These are phyloP conservation scores for Lophiotrema nucula DNA, from an alignment of 495 filamentous ascomycete genomes.

Conservation along the genomic window DNA sequence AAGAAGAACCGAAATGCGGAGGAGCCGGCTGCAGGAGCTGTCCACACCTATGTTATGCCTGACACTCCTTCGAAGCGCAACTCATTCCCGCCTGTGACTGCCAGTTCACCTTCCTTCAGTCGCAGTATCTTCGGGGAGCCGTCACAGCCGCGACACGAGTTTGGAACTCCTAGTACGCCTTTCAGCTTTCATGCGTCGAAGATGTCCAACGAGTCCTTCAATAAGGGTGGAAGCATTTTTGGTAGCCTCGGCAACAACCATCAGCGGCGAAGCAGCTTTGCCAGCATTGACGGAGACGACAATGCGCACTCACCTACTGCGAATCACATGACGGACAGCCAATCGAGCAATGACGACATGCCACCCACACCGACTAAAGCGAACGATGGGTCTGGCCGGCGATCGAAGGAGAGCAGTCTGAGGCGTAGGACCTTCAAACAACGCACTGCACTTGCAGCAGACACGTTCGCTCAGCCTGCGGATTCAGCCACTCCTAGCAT, in stretches of 20 bases:
- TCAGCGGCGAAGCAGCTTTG: slow-evolving; percentile 68
- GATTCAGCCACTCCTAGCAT: slow-evolving; percentile 16
- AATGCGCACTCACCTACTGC: slow-evolving; percentile 56
- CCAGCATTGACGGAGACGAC: slow-evolving; percentile 77
- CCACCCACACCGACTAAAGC: slow-evolving; percentile 94
- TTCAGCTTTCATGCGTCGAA: slow-evolving; percentile 53
- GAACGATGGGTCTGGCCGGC: slow-evolving; percentile 43
- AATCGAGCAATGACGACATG: slow-evolving; percentile 67
- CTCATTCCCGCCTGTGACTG: slow-evolving; percentile 56
- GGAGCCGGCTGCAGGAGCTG: slow-evolving; percentile 45
- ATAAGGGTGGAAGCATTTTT: slow-evolving; percentile 66
- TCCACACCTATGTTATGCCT: slow-evolving; percentile 63
- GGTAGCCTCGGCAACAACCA: slow-evolving; percentile 55
- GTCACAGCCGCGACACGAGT: slow-evolving; percentile 59
- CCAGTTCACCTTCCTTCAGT: slow-evolving; percentile 28
- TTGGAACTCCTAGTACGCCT: slow-evolving; percentile 62
- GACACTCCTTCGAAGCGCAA: slow-evolving; percentile 94
- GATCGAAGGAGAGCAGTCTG: slow-evolving; percentile 46
- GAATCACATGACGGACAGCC: slow-evolving; percentile 52
- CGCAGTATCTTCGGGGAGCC: slow-evolving; percentile 54
- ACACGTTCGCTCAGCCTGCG: slow-evolving; percentile 42
- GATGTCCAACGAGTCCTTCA: slow-evolving; percentile 58
- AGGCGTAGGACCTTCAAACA: slow-evolving; percentile 42
- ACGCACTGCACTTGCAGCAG: slow-evolving; percentile 44
- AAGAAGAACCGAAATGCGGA: slow-evolving; percentile 68